Base-by-base conservation (phyloP, 192 early-diverging fungal genomes). In the Backusella westeae region DNA sequence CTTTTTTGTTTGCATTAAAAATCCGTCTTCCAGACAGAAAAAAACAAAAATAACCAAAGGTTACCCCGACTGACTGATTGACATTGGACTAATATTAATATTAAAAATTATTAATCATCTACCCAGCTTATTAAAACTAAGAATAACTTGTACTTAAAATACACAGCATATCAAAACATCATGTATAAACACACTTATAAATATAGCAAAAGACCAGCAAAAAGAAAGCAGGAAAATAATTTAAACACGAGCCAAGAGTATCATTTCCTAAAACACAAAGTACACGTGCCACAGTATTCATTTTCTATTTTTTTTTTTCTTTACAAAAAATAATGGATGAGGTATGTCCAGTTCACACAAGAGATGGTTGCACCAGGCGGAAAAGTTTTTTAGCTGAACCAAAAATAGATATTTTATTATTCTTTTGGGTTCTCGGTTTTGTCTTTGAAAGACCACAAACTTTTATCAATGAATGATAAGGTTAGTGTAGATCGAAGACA, bases 351-450 rank as follows among this genome's bases (percentile, higher is more conserved):
- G 19, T 15, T 9, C 17, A 23, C 17, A 53, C 1, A 53, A 23
- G 19, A 8, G 52, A 21, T 53, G 52, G 52, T 53, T 53, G 52
- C 21, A 53, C 52, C n/a, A 23, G 21, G n/a, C 52, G 52, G 52
- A 53, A 53, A 53, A 19, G 17, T 17, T 44, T 53, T 53, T 53
- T n/a, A 53, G 17, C 9, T 53, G 52, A 23, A 34, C 36, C 67
- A 68, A 68, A 68, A 68, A 68, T 68, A 68, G 67, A 68, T 21
- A 68, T 68, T 68, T 36, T 68, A 36, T 68, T 19, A 68, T 68
- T 36, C 34, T 36, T 68, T 68, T 68, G 34, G 67, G 67, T 68
- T 35, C 19, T 68, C 35, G 21, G n/a, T 21, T 53, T 19, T 44
- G 15, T 17, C 5, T 44, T 44, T 8, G 19, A 53, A 19, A 53